Percentiles rank a stretch among this genome's conserved stretches.
These are phyloP conservation scores for Cryphonectria carpinicola DNA, from an alignment of 2,329 filamentous ascomycete genomes.

Conservation along the genomic window DNA sequence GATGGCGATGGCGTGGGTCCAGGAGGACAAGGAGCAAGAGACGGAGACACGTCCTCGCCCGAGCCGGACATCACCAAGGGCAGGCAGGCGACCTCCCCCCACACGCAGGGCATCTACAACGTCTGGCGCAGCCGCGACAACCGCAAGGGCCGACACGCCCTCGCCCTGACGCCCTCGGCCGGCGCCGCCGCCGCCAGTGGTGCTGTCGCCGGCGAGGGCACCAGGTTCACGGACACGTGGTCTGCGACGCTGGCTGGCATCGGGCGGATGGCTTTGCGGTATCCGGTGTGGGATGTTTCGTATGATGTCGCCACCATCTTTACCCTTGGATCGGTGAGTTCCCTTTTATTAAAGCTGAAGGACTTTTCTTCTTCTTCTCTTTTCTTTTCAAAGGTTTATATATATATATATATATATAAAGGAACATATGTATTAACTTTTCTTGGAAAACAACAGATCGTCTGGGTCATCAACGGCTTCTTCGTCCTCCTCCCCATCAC, in stretches of 20 bases:
- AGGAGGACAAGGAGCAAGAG: neutral
- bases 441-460: constrained; percentile 30
- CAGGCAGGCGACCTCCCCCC: neutral
- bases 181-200: constrained; percentile 1
- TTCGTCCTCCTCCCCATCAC: constrained; percentile 66
- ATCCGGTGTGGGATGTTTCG: constrained; percentile 47
- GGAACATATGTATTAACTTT: neutral
- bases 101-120: constrained; percentile 34
- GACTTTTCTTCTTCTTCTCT: no score
- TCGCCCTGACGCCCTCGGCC: constrained; percentile 33
- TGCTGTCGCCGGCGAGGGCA: neutral
- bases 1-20: neutral
- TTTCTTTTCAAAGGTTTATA: no score
- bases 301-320: constrained; percentile 47
- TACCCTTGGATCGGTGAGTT: constrained; percentile 38
- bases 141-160: constrained; percentile 46
- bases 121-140: constrained; percentile 50
- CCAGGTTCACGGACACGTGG: constrained; percentile 34
- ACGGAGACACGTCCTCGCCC: neutral
- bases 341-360: no score
- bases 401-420: neutral
- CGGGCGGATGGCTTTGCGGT: constrained; percentile 42
- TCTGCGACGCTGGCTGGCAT: constrained; percentile 36
- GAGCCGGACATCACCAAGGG: neutral
- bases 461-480: constrained; percentile 65